A percentile compares a stretch with the other conserved stretches of the same genome.
Evolutionary conservation across 805 yeast genomes (phyloP).

Genomic region (Kuraishia capsulata): DNA sequence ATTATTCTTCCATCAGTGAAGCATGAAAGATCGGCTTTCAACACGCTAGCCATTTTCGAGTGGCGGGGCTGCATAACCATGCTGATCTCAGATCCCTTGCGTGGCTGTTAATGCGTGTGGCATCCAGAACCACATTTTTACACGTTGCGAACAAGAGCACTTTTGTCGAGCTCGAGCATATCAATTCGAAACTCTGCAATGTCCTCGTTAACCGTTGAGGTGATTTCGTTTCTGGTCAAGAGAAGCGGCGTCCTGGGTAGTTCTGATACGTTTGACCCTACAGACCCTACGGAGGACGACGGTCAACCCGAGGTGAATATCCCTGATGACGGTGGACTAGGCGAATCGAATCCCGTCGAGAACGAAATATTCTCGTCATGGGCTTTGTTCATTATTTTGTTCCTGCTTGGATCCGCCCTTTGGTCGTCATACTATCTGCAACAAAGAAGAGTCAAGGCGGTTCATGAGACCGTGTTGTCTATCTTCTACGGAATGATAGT

Average conservation of each 20-base stretch:
- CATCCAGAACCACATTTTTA: no score
- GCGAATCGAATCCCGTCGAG: constrained; percentile 71
- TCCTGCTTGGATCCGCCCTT: constrained; percentile 74
- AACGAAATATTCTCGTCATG: constrained; percentile 96
- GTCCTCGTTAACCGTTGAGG: not conserved
- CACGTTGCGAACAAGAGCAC: no score
- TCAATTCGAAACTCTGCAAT: no score
- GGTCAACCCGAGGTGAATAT: constrained; percentile 25
- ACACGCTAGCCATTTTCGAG: no score
- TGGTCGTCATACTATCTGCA: constrained; percentile 95
- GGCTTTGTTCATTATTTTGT: constrained; percentile 86
- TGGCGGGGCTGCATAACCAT: no score
- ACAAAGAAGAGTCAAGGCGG: constrained; percentile 82
- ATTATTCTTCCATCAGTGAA: no score
- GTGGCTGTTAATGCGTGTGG: no score
- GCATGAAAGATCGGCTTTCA: no score
- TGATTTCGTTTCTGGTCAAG: not conserved
- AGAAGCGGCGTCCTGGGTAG: constrained; percentile 9
- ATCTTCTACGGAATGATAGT: constrained; percentile 96
- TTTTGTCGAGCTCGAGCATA: no score
- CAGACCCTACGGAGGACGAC: constrained; percentile 27
- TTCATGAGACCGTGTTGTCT: constrained; percentile 96
- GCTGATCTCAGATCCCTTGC: no score
- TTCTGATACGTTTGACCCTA: constrained; percentile 4
- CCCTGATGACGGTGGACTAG: constrained; percentile 42